Evolutionary conservation across 176 grass and related monocot species (phyloP), one percentile per base, ranked within the genome.

Genomic region (Calamus simplicifolius): DNA sequence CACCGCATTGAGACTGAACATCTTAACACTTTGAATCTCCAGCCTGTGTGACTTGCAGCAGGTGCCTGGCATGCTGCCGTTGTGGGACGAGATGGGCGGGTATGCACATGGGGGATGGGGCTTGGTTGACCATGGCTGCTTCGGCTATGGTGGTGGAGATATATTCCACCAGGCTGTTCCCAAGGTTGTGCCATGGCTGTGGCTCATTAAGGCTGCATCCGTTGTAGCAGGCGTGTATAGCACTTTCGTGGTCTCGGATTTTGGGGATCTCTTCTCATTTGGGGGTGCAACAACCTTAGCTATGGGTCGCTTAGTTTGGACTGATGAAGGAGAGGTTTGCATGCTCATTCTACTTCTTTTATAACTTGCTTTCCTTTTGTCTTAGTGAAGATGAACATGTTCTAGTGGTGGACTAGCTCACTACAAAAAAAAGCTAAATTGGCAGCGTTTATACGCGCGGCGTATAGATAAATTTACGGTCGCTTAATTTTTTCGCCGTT

Each of bases 91-190:
- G 90, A 95, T 75, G 90, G 82, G 17, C 73, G 82, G 27, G 82
- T 89, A 35, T 95, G 90, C 70, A 95, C 90, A 51, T 95, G 90
- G 90, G 90, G 90, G 63, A 86, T 85, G 90, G 90, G 90, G 25
- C 66, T n/a, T n/a, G n/a, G n/a, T n/a, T n/a, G n/a, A 79, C 18
- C 86, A 86, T 69, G 90, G 90, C 50, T 95, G 90, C 70, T 85
- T 89, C 75, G 90, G 90, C 69, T 82, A 95, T 85, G 85, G 79
- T 27, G 86, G 81, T 63, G 90, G 89, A 73, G 82, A 95, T 25
- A 89, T 76, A 23, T 23, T 23, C 21, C 21, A 1, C 52, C 82
- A 95, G 64, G 69, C 76, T 55, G 67, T 80, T 77, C 85, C 90
- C 29, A 95, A 83, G 76, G 79, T 95, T 4, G 85, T 95, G 27